Evolutionary conservation across 495 filamentous ascomycete species (phyloP).

Genomic region (Neurospora terricola): DNA sequence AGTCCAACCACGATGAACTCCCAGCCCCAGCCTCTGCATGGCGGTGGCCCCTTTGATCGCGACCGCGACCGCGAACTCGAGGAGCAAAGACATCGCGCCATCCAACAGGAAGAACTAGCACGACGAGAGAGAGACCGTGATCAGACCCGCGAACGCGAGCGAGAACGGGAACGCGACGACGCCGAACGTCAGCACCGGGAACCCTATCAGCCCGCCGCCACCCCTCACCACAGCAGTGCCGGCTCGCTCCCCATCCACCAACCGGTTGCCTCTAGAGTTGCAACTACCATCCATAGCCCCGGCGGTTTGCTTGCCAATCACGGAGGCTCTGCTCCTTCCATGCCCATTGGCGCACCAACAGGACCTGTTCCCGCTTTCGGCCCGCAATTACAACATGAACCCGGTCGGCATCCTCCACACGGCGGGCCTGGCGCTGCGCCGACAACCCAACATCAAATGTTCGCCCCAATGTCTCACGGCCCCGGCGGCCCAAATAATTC

Average conservation of each 20-base stretch:
- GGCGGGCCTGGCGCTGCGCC: constrained; percentile 54
- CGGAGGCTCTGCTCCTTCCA: constrained; percentile 46
- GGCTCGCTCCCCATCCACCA: constrained; percentile 83
- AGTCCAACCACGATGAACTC: constrained; percentile 29
- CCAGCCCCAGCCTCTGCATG: constrained; percentile 33
- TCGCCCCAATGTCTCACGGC: constrained; percentile 43
- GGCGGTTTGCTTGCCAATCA: constrained; percentile 75
- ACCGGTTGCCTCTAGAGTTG: constrained; percentile 72
- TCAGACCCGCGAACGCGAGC: constrained; percentile 23
- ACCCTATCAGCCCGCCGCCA: constrained; percentile 40
- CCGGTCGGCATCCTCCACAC: constrained; percentile 48
- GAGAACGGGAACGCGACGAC: constrained; percentile 48
- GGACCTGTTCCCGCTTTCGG: constrained; percentile 60
- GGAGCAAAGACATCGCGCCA: constrained; percentile 29
- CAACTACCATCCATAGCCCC: constrained; percentile 75
- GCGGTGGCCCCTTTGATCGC: constrained; percentile 29
- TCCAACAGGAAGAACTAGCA: constrained; percentile 25
- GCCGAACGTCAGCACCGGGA: constrained; percentile 60
- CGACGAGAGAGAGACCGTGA: constrained; percentile 20
- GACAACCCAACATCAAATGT: constrained; percentile 47
- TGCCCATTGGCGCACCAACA: constrained; percentile 52
- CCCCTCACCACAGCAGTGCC: constrained; percentile 71
- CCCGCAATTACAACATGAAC: constrained; percentile 50
- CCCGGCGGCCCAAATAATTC: constrained; percentile 26
- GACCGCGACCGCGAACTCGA: constrained; percentile 28